Evolutionary conservation across 2,329 filamentous ascomycete genomes (phyloP), one percentile per base, ranked within the genome.

Genomic region (Exophiala xenobiotica): DNA sequence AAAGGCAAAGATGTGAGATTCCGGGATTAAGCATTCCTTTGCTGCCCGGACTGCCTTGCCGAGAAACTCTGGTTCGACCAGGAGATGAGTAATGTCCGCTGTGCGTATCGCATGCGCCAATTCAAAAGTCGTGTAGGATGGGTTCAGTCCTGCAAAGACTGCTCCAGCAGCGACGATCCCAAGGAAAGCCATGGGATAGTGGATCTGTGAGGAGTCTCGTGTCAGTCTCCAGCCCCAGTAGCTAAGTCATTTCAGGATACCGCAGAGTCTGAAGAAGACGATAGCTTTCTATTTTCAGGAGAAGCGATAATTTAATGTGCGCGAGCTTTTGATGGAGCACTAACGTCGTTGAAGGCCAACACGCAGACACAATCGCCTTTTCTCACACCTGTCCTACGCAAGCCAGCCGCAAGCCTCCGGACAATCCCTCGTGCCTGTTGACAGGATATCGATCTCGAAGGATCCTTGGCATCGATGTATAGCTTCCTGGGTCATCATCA

Each of bases 331-430:
- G 26, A 27, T 27, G 26, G 27, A 4, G 27, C 11, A 31, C 27
- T 3, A 11, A 31, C 49, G 61, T 69, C 74, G 65, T 82, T 82
- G 66, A 80, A 79, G 0, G 77, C 77, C 54, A 81, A 76, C 35
- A 82, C 70, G 41, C 74, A 76, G 4, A 82, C 73, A 55, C 75
- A 77, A 53, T 82, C 78, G 27, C 77, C 78, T 22, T 67, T 64
- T 46, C 73, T 50, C 26, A 54, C 4, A 7, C 51, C 51, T 8
- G 20, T 12, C 6, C 9, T 19, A 12, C 16, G 39, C 43, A 82
- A 69, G 0, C 80, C 80, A 8, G 77, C 78, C 40, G 75, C 73
- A n/a, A 82, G 64, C 53, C 74, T 71, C 11, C 74, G 70, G 27
- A 80, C 66, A 6, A 75, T 60, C n/a, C 16, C 31, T 12, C 44